A percentile compares a stretch with the other conserved stretches of the same genome.
Conservation (phyloP, 148 eudicot genomes). For the Hydrangea macrophylla region DNA sequence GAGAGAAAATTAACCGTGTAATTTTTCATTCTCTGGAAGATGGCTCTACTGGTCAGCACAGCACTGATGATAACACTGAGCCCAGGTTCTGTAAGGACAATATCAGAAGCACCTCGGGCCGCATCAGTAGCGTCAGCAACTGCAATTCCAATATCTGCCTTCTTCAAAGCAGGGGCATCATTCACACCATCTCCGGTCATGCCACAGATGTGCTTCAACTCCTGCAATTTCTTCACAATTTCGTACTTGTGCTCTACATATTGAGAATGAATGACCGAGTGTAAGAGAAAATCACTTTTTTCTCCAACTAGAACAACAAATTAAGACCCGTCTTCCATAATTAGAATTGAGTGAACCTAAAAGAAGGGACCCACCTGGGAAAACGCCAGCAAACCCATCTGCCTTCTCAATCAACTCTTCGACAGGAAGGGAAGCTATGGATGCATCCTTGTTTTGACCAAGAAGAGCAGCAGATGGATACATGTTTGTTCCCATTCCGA, state of each 20-base stretch:
- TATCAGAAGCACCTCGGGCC: constrained; percentile 38
- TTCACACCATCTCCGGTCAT: constrained; percentile 49
- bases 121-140: constrained; percentile 45
- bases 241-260: constrained; percentile 38
- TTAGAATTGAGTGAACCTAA: no score
- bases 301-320: background rate
- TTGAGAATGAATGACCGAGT: background rate
- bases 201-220: constrained; percentile 34
- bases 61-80: constrained; percentile 37
- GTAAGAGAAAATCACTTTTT: no score
- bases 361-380: constrained; percentile 30
- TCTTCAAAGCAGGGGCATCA: constrained; percentile 41
- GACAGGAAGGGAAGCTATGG: constrained; percentile 29
- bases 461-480: constrained; percentile 36
- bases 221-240: constrained; percentile 33
- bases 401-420: constrained; percentile 44
- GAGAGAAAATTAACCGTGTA: constrained; percentile 13
- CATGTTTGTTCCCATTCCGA: constrained; percentile 56
- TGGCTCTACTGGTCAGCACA: constrained; percentile 33
- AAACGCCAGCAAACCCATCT: constrained; percentile 48
- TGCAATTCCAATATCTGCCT: constrained; percentile 39
- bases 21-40: constrained; percentile 31
- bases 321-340: no score
- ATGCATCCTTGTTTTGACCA: constrained; percentile 32
- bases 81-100: constrained; percentile 38